These are phyloP conservation scores for Kodamaea fungicola DNA, from an alignment of 1,139 yeast species.

Conservation along the genomic window DNA sequence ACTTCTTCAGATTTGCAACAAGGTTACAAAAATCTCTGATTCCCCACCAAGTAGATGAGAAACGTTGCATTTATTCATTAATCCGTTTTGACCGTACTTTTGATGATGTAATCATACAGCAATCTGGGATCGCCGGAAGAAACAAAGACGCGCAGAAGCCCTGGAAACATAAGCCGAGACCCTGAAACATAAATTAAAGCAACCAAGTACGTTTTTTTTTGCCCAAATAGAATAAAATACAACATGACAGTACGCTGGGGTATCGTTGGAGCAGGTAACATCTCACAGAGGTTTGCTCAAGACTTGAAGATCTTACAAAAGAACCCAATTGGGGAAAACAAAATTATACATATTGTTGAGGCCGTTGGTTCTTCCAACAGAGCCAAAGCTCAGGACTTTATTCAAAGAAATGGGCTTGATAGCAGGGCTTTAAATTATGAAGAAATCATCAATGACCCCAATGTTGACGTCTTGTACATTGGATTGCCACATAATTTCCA, in stretches of 20 bases:
- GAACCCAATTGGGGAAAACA: constrained; percentile 20
- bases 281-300: constrained; percentile 36
- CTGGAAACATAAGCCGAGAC: too few relatives aligned
- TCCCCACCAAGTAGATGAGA: too few relatives aligned
- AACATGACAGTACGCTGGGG: constrained; percentile 28
- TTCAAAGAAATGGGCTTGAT: constrained; percentile 8
- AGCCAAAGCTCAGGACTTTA: constrained; percentile 26
- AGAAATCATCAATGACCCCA: constrained; percentile 38
- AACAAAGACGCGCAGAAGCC: too few relatives aligned
- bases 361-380: constrained; percentile 31
- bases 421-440: constrained; percentile 19
- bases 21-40: too few relatives aligned
- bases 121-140: too few relatives aligned
- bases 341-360: constrained; percentile 24
- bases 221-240: background rate
- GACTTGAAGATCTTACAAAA: constrained; percentile 26
- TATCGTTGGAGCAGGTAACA: constrained; percentile 46
- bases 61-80: too few relatives aligned
- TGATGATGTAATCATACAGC: too few relatives aligned
- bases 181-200: too few relatives aligned
- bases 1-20: too few relatives aligned
- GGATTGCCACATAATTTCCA: constrained; percentile 61
- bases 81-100: too few relatives aligned
- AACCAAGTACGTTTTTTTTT: background rate
- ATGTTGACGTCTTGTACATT: constrained; percentile 52